Evolutionary conservation across 345 rosid genomes (phyloP), one percentile per base, ranked within the genome.

Genomic region (Physaria fendleri): DNA sequence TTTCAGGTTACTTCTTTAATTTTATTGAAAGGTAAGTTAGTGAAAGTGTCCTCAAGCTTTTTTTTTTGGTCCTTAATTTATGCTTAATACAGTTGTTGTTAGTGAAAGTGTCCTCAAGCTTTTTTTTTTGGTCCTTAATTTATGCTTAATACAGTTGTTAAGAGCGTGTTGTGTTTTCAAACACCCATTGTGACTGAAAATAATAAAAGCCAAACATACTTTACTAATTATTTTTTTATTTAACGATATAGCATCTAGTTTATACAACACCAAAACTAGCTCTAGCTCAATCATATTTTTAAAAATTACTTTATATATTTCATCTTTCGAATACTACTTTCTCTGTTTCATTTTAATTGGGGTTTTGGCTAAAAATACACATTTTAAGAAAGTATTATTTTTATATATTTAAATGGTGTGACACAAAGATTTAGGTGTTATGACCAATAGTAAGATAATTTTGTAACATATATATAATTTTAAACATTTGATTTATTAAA

Each of bases 81-180:
- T 37, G 55, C 2, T n/a, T 25, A 44, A 35, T 59, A 42, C 54
- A 59, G 50, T 51, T 59, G 47, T 59, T 18, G 73, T 60, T 61
- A 68, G 73, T 68, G 73, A 61, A 68, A 68, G 67, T 68, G 35
- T 50, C 55, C 15, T 60, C 73, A 25, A 68, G 56, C 67, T 60
- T 67, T 58, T n/a, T n/a, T n/a, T n/a, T n/a, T n/a, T n/a, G n/a
- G n/a, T 20, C 37, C 40, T 60, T 52, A 18, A 53, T 43, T 25
- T 56, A 41, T 37, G 55, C 2, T 25, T 25, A 44, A 35, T 59
- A 42, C 54, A 59, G 50, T 51, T 59, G 47, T 59, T 18, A 54
- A 68, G 61, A 61, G 61, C 72, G 66, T 59, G 59, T 39, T 66
- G 63, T 48, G 59, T 57, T 66, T 50, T 59, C 45, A 50, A 50